Percentiles rank a stretch among this genome's conserved stretches.
Evolutionary conservation across 306 rosid genomes (phyloP).

Genomic region (Mimosa pudica): DNA sequence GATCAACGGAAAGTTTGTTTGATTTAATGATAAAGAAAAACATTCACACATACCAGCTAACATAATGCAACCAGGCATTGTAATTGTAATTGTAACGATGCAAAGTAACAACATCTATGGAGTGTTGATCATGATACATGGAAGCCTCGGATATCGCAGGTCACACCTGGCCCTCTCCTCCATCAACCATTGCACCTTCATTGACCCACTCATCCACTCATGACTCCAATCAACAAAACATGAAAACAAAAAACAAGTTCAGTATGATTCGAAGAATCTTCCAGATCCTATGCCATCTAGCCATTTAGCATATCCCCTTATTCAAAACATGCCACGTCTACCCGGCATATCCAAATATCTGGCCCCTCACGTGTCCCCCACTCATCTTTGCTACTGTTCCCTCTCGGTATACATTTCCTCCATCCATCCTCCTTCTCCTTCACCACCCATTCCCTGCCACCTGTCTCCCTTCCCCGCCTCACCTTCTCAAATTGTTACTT

Average conservation of each 20-base stretch:
- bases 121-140: not conserved
- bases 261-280: not conserved
- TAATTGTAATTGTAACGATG: too few species aligned
- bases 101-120: not conserved
- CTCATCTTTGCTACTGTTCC: not conserved
- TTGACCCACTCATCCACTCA: not conserved
- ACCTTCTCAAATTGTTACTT: not conserved
- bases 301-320: not conserved
- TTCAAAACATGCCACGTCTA: not conserved
- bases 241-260: not conserved
- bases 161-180: not conserved
- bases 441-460: slow-evolving; percentile 8
- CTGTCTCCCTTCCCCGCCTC: slow-evolving; percentile 5
- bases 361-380: not conserved
- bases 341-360: not conserved
- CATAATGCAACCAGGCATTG: too few species aligned
- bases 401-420: not conserved
- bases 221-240: not conserved
- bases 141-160: not conserved
- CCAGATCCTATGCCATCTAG: not conserved
- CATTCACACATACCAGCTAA: too few species aligned
- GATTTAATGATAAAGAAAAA: too few species aligned
- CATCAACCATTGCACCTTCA: not conserved
- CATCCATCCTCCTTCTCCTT: not conserved
- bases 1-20: too few species aligned